A percentile compares a stretch with the other conserved stretches of the same genome.
phyloP scores from a whole-genome alignment of 2,329 filamentous ascomycete species.

The Xylaria multiplex region DNA sequence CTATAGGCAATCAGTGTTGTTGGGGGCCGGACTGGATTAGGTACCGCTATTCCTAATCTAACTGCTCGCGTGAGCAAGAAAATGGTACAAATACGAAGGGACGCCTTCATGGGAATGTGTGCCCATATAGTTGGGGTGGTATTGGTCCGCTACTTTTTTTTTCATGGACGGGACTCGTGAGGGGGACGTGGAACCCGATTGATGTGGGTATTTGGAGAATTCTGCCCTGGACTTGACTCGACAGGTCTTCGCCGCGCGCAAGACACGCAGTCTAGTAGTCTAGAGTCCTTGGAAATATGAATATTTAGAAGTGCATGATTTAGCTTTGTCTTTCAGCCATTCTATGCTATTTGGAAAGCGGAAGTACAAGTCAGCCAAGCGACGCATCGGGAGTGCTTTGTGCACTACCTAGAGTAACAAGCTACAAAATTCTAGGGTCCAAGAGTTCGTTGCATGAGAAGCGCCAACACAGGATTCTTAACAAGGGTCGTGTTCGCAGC shows the following conservation, averaged over 20 bases:
- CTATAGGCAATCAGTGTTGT: too few relatives aligned
- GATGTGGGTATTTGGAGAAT: conserved; percentile 33
- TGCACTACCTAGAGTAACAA: not conserved
- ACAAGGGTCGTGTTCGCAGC: conserved; percentile 19
- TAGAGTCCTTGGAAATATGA: not conserved
- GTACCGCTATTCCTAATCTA: not conserved
- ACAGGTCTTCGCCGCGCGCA: not conserved
- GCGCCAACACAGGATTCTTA: conserved; percentile 5
- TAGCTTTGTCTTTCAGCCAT: not conserved
- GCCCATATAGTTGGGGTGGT: not conserved
- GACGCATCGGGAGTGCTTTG: not conserved
- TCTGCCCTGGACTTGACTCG: conserved; percentile 21
- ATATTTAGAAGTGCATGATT: not conserved
- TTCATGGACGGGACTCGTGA: conserved; percentile 18
- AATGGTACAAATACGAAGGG: not conserved
- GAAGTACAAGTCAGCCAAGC: conserved; percentile 7
- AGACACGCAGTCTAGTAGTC: not conserved
- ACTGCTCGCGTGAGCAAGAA: conserved; percentile 1
- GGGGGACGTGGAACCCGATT: conserved; percentile 17
- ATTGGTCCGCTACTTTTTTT: not conserved
- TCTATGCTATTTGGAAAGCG: not conserved
- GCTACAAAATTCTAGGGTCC: conserved; percentile 5
- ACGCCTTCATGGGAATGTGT: conserved; percentile 1
- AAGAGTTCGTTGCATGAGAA: conserved; percentile 11
- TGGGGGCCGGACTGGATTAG: not conserved